A percentile compares a stretch with the other conserved stretches of the same genome.
phyloP scores from a whole-genome alignment of 2,329 filamentous ascomycete genomes.

The Trichoderma endophyticum region DNA sequence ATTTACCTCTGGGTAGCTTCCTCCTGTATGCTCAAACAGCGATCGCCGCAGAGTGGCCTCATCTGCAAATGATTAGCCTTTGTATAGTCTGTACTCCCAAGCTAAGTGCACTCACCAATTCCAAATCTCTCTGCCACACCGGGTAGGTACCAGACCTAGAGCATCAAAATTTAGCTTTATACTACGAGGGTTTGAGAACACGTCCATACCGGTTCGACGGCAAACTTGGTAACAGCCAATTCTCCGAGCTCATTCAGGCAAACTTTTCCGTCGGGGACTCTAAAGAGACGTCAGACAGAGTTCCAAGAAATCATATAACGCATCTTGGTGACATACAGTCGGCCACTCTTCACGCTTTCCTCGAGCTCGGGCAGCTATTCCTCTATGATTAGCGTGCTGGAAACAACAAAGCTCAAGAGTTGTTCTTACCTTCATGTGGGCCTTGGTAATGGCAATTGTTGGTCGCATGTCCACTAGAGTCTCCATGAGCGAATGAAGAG shows the following conservation, averaged over 20 bases:
- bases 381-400: background rate
- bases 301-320: background rate
- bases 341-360: constrained; percentile 76
- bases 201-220: constrained; percentile 78
- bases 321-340: constrained; percentile 51
- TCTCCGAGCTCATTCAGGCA: constrained; percentile 84
- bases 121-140: constrained; percentile 90
- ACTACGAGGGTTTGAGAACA: background rate
- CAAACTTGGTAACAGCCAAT: constrained; percentile 91
- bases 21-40: constrained; percentile 92
- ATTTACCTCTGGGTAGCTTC: constrained; percentile 80
- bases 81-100: background rate
- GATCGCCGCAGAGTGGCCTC: constrained; percentile 82
- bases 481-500: constrained; percentile 9
- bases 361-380: constrained; percentile 79
- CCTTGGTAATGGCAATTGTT: constrained; percentile 87
- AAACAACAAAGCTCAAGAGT: background rate
- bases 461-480: constrained; percentile 74
- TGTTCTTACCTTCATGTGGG: constrained; percentile 74
- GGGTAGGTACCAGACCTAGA: constrained; percentile 72
- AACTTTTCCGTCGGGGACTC: constrained; percentile 77
- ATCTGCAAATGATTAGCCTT: constrained; percentile 48
- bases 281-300: constrained; percentile 27
- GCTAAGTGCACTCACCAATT: constrained; percentile 57
- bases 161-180: background rate